Evolutionary conservation across 306 rosid genomes (phyloP).

Genomic region (Mucuna pruriens): DNA sequence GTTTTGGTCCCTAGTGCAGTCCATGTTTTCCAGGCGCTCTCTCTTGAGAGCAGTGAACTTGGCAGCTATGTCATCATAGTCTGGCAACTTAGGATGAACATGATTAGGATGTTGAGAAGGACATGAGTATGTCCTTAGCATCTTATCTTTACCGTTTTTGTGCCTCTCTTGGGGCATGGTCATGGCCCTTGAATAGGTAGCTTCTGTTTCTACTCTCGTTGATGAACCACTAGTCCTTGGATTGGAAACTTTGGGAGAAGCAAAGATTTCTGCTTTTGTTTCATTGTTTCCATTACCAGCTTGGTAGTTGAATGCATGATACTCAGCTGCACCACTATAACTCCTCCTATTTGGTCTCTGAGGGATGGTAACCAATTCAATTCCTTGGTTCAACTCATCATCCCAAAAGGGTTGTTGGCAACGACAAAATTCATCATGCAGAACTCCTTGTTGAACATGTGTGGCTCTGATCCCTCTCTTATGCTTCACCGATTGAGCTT

Average conservation of each 20-base stretch:
- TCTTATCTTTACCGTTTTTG: constrained; percentile 40
- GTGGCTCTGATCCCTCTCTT: constrained; percentile 30
- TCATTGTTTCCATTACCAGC: constrained; percentile 31
- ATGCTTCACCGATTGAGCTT: constrained; percentile 35
- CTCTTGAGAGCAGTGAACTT: constrained; percentile 71
- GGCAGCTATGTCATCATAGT: constrained; percentile 72
- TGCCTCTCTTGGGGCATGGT: constrained; percentile 65
- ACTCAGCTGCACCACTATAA: constrained; percentile 30
- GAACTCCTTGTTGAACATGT: not conserved
- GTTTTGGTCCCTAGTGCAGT: not conserved
- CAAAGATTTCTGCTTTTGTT: constrained; percentile 18
- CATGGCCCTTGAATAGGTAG: constrained; percentile 55
- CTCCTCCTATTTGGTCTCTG: constrained; percentile 40
- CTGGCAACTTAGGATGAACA: constrained; percentile 91
- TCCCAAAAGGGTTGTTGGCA: constrained; percentile 20
- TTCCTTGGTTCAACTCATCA: constrained; percentile 33
- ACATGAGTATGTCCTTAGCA: constrained; percentile 65
- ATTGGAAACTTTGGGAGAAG: constrained; percentile 19
- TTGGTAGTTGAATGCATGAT: constrained; percentile 45
- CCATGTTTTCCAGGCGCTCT: constrained; percentile 45
- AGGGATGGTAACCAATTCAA: constrained; percentile 31
- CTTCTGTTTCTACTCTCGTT: constrained; percentile 36
- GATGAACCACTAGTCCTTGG: constrained; percentile 28
- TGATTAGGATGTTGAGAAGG: constrained; percentile 60
- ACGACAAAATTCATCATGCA: not conserved